Conservation (phyloP, 495 filamentous ascomycete species). For the Glarea lozoyensis region DNA sequence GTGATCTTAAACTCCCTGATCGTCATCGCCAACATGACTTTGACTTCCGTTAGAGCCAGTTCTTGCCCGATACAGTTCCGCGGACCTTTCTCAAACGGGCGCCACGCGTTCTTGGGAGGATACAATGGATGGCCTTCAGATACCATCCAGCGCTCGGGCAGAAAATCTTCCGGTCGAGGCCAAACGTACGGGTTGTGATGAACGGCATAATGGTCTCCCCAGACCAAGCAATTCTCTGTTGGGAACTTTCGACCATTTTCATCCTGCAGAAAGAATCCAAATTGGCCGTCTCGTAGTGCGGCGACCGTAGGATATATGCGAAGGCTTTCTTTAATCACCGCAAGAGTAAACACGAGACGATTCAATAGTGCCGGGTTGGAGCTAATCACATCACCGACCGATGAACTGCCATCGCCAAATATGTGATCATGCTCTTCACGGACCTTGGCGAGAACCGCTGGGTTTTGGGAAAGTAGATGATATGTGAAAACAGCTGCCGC, state of each 20-base stretch:
- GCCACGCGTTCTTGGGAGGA: constrained; percentile 31
- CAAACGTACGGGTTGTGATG: constrained; percentile 20
- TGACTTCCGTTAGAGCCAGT: constrained; percentile 37
- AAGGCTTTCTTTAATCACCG: constrained; percentile 41
- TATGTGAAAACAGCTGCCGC: constrained; percentile 29
- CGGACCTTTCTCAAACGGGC: constrained; percentile 40
- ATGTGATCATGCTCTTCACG: neutral
- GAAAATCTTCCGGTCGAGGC: constrained; percentile 18
- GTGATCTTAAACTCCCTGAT: too few species aligned
- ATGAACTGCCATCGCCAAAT: neutral
- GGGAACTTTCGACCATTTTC: neutral
- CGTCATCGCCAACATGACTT: constrained; percentile 34
- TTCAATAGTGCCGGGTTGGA: constrained; percentile 30
- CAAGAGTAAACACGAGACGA: constrained; percentile 32
- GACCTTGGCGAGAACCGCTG: constrained; percentile 16
- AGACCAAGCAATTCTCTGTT: neutral
- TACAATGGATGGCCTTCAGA: constrained; percentile 16
- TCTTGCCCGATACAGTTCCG: constrained; percentile 44
- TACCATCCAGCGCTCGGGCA: constrained; percentile 28
- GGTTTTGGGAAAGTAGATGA: constrained; percentile 28
- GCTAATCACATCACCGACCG: constrained; percentile 12
- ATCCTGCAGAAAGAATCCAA: constrained; percentile 25
- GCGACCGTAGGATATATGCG: constrained; percentile 34
- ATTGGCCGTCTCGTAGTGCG: constrained; percentile 26
- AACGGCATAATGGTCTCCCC: constrained; percentile 1